phyloP scores from a whole-genome alignment of 306 rosid species.

The Corylus americana region DNA sequence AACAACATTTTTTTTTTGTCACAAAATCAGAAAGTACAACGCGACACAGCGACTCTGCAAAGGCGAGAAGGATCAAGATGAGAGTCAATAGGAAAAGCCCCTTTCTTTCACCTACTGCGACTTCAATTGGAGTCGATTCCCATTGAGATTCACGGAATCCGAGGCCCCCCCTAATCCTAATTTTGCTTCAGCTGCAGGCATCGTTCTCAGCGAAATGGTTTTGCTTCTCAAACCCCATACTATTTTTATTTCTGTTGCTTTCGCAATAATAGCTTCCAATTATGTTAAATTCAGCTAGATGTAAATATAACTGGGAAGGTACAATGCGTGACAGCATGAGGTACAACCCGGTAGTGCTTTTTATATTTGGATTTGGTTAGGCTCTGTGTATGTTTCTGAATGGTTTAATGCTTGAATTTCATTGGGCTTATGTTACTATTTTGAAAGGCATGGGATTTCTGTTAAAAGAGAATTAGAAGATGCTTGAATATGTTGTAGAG shows the following conservation, averaged over 20 bases:
- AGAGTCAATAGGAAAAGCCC: neutral
- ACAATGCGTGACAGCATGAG: neutral
- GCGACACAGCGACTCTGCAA: neutral
- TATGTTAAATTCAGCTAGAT: neutral
- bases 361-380: neutral
- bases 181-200: neutral
- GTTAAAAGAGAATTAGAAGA: neutral
- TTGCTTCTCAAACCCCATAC: conserved; percentile 6
- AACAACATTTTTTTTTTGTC: neutral
- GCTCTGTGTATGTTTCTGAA: neutral
- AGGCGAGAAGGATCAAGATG: neutral
- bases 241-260: neutral
- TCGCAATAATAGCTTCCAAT: neutral
- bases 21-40: neutral
- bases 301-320: neutral
- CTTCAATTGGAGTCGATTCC: neutral
- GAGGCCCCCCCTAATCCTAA: neutral
- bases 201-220: conserved; percentile 5
- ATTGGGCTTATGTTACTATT: neutral
- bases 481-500: neutral
- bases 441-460: neutral
- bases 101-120: neutral
- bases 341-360: neutral
- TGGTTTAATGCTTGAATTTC: neutral
- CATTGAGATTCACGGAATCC: neutral